Base-by-base conservation (phyloP, 1,284 basidiomycete species). In the Irpex lacteus region DNA sequence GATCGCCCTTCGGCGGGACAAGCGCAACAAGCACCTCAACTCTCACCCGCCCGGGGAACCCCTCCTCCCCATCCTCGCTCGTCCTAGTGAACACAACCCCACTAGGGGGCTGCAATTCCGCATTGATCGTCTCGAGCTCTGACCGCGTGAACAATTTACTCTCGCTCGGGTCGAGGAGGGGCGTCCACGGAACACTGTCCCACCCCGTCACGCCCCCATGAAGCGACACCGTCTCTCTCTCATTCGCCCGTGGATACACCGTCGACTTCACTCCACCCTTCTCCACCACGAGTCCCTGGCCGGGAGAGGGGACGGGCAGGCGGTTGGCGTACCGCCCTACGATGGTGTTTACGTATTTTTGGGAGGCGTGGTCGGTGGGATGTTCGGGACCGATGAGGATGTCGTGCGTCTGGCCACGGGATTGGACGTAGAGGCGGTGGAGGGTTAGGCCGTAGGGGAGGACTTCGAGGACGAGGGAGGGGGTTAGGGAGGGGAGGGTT, bases 261-360 rank as follows among this genome's bases (percentile, higher is more conserved):
- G 81, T 74, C 18, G 83, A 81, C 19, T 71, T 77, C 58, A 85
- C 73, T 1, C 83, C 86, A 40, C 86, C 80, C 69, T 84, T 81
- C 70, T 85, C 80, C 44, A 91, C 66, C 18, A 8, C 49, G 38
- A 84, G 84, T 13, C 38, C 38, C 38, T 44, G 38, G 38, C 2
- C 38, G 15, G 8, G 2, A 2, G 32, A 4, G 21, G 59, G 13
- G 18, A 83, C 84, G 2, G 89, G 88, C 59, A 92, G 78, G 37
- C 89, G 83, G 75, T 92, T 92, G 47, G 88, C 79, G 68, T 90
- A 91, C 68, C 89, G 80, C 32, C 90, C 90, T 63, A 92, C 81
- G 71, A 91, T 81, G 9, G 86, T 85, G 75, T 91, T 91, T 56
- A 82, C 86, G 75, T 91, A 91, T 75, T 87, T 89, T 72, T 86